Conservation (phyloP, 2,329 filamentous ascomycete genomes). For the Fusarium tupiense region DNA sequence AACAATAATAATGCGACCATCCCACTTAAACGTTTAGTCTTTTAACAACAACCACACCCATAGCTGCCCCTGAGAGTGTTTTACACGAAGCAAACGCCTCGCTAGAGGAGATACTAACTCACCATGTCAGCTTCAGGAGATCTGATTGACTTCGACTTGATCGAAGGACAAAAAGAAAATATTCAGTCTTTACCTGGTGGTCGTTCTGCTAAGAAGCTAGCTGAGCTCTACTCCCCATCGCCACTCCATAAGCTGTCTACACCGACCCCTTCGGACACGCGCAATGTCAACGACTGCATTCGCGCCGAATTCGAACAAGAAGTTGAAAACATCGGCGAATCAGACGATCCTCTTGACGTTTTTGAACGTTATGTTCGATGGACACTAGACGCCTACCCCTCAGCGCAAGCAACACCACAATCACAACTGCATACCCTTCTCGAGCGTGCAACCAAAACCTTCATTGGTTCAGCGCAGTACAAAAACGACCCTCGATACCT, state of each 20-base stretch:
- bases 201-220: constrained; percentile 88
- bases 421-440: constrained; percentile 90
- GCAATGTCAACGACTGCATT: constrained; percentile 80
- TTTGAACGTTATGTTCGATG: constrained; percentile 98
- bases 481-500: constrained; percentile 95
- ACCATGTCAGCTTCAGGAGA: constrained; percentile 63
- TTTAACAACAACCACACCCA: constrained; percentile 23
- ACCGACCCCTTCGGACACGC: constrained; percentile 75
- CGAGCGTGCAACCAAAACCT: constrained; percentile 91
- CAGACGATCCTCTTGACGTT: constrained; percentile 93
- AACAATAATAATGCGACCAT: constrained; percentile 24
- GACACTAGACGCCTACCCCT: constrained; percentile 95
- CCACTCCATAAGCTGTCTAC: constrained; percentile 66
- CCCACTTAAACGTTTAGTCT: constrained; percentile 6
- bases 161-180: constrained; percentile 97
- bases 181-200: constrained; percentile 91
- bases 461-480: constrained; percentile 86
- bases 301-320: constrained; percentile 89
- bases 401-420: constrained; percentile 88
- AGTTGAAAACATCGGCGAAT: constrained; percentile 79
- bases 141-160: constrained; percentile 84
- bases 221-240: constrained; percentile 78
- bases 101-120: constrained; percentile 36
- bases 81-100: constrained; percentile 19
- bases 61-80: constrained; percentile 21